A percentile compares a stretch with the other conserved stretches of the same genome.
Conservation (phyloP, 345 rosid genomes). For the Dipteronia sinensis region DNA sequence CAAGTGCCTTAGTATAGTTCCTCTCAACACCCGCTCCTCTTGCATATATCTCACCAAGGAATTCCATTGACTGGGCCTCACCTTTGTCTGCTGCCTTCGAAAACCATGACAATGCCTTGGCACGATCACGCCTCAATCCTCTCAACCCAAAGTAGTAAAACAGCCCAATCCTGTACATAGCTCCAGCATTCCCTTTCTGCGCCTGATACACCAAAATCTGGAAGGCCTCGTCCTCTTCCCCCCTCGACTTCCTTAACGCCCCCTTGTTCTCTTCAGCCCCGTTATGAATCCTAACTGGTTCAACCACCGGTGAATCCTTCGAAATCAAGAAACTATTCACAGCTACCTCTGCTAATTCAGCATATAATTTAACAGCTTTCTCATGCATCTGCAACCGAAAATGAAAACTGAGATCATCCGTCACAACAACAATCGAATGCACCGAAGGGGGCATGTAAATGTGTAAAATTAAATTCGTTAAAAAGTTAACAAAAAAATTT, state of each 20-base stretch:
- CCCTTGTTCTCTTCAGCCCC: constrained; percentile 98
- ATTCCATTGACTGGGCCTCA: constrained; percentile 93
- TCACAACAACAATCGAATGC: neutral
- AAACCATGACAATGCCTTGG: constrained; percentile 91
- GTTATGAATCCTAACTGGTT: constrained; percentile 84
- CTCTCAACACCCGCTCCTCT: constrained; percentile 99
- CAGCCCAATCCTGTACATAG: constrained; percentile 87
- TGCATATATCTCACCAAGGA: constrained; percentile 96
- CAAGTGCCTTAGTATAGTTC: constrained; percentile 90
- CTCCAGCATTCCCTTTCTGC: constrained; percentile 87
- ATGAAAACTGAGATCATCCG: neutral
- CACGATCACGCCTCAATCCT: constrained; percentile 87
- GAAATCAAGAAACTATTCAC: constrained; percentile 89
- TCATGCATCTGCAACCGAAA: constrained; percentile 73
- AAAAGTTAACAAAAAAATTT: no score
- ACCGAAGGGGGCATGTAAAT: neutral
- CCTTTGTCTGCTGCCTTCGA: constrained; percentile 85
- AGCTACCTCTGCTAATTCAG: constrained; percentile 89
- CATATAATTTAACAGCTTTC: constrained; percentile 76
- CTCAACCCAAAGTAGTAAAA: constrained; percentile 96
- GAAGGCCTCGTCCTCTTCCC: constrained; percentile 98
- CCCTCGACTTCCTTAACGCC: constrained; percentile 80
- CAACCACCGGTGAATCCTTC: constrained; percentile 86
- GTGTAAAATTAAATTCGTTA: no score
- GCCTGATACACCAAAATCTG: constrained; percentile 98